phyloP scores from a whole-genome alignment of 495 filamentous ascomycete genomes.

The Gamarada debralockiae region DNA sequence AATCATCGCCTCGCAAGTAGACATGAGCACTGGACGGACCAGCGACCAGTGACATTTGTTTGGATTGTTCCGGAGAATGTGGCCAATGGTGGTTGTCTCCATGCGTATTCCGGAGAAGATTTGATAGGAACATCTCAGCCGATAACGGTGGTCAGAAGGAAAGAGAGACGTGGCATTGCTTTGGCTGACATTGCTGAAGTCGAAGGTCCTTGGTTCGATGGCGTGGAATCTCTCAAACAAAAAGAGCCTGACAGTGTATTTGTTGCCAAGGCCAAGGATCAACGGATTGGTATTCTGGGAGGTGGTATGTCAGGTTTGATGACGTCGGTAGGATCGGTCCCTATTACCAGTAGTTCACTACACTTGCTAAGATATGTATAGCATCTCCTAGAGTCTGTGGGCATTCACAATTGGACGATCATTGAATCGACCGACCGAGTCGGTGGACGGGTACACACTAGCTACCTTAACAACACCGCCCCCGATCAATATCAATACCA shows the following conservation, averaged over 20 bases:
- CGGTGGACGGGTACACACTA: conserved; percentile 55
- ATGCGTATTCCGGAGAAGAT: conserved; percentile 36
- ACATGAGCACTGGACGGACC: not conserved
- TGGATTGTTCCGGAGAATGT: conserved; percentile 48
- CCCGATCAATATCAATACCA: conserved; percentile 69
- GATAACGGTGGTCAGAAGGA: conserved; percentile 37
- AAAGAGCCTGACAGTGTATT: conserved; percentile 49
- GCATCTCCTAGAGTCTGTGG: conserved; percentile 33
- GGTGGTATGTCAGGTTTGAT: conserved; percentile 68
- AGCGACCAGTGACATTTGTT: conserved; percentile 29
- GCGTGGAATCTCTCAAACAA: conserved; percentile 55
- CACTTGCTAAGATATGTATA: conserved; percentile 15
- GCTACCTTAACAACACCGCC: conserved; percentile 50
- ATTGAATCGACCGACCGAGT: conserved; percentile 36
- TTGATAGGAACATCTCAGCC: conserved; percentile 26
- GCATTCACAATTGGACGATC: conserved; percentile 36
- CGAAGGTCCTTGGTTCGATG: conserved; percentile 68
- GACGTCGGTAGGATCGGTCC: conserved; percentile 21
- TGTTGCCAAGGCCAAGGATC: conserved; percentile 48
- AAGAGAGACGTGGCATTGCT: conserved; percentile 12
- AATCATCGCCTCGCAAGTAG: not conserved
- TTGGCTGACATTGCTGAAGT: conserved; percentile 33
- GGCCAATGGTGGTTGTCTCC: conserved; percentile 42
- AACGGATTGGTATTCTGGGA: conserved; percentile 59
- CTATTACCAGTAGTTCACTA: not conserved